Evolutionary conservation across 2,329 filamentous ascomycete species (phyloP).

Genomic region (Beauveria scarabaeidicola): DNA sequence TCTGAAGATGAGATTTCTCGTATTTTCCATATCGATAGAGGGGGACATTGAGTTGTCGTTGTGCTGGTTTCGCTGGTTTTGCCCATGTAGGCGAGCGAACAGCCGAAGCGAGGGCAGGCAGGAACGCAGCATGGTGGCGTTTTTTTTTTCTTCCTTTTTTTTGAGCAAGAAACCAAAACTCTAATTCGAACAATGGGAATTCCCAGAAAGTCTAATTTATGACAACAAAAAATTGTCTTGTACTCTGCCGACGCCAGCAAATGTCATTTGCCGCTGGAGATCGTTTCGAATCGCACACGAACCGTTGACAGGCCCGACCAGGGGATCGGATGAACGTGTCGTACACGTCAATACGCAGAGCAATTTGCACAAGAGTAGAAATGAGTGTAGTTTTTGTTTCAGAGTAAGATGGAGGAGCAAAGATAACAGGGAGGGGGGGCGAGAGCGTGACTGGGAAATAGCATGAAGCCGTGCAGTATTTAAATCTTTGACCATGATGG

Average conservation of each 20-base stretch:
- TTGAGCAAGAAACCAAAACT: neutral
- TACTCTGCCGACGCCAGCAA: neutral
- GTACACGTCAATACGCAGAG: neutral
- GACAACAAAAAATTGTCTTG: neutral
- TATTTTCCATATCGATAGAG: neutral
- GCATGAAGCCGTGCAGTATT: no score
- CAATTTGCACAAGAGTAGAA: neutral
- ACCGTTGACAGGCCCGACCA: neutral
- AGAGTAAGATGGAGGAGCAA: neutral
- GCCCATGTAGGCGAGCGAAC: neutral
- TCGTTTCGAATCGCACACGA: neutral
- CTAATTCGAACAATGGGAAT: neutral
- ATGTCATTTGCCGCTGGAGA: neutral
- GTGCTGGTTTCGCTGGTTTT: neutral
- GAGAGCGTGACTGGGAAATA: no score
- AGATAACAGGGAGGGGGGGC: neutral
- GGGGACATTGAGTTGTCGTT: neutral
- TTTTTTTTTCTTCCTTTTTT: neutral
- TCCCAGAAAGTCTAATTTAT: neutral
- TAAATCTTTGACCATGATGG: no score
- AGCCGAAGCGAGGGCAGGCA: neutral
- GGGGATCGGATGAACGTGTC: neutral
- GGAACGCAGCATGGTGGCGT: neutral
- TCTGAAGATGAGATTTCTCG: rapidly evolving
- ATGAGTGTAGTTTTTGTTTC: neutral